Conservation (phyloP, 495 filamentous ascomycete species). For the Gamarada debralockiae region DNA sequence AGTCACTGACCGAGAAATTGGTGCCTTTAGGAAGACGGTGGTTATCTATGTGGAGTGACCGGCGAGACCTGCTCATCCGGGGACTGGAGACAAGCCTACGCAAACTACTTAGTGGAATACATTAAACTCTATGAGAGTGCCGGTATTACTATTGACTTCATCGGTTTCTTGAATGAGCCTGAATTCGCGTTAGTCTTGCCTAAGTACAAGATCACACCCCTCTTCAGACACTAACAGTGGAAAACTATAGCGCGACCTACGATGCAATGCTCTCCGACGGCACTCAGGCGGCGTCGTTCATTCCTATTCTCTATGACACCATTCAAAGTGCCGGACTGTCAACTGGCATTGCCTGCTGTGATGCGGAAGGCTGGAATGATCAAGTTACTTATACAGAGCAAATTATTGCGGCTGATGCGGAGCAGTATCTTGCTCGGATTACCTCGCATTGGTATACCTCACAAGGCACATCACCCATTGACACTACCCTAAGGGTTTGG, state of each 20-base stretch:
- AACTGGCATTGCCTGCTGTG: constrained; percentile 45
- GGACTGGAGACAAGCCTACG: constrained; percentile 54
- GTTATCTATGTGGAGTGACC: constrained; percentile 46
- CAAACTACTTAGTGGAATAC: constrained; percentile 40
- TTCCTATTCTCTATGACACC: constrained; percentile 38
- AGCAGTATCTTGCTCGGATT: constrained; percentile 36
- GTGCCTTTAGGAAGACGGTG: constrained; percentile 33
- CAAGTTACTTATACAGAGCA: constrained; percentile 35
- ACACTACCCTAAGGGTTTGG: constrained; percentile 41
- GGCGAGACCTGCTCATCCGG: constrained; percentile 43
- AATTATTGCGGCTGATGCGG: constrained; percentile 37
- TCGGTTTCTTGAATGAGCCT: constrained; percentile 55
- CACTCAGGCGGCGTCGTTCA: constrained; percentile 44
- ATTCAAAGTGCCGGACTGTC: constrained; percentile 33
- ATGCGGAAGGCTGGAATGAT: constrained; percentile 45
- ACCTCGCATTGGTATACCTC: constrained; percentile 47
- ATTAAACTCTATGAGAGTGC: constrained; percentile 41
- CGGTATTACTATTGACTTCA: constrained; percentile 43
- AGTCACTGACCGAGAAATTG: neutral
- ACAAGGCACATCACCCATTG: constrained; percentile 32
- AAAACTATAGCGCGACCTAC: constrained; percentile 1
- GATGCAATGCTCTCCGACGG: constrained; percentile 23
- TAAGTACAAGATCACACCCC: neutral
- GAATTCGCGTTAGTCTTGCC: neutral
- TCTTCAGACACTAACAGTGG: neutral